Percentiles rank a stretch among this genome's conserved stretches.
Conservation (phyloP, 2,329 filamentous ascomycete species). For the Mycosphaerella arachidis region DNA sequence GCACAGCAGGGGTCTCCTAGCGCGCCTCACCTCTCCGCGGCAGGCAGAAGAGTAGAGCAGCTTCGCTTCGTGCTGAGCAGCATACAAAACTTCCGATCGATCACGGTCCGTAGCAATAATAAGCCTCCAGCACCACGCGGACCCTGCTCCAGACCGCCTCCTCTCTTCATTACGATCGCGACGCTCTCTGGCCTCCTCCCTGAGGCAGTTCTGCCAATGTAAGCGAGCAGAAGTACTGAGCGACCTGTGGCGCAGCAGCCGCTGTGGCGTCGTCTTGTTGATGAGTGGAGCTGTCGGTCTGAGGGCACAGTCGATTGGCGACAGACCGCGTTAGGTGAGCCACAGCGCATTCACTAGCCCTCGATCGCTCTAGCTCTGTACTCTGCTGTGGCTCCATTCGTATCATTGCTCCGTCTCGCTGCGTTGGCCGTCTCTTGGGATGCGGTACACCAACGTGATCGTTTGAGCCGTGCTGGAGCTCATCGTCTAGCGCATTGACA, state of each 20-base stretch:
- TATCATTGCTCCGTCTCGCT: conserved; percentile 15
- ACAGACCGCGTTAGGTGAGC: conserved; percentile 1
- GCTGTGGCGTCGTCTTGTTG: background rate
- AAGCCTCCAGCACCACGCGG: conserved; percentile 1
- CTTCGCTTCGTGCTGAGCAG: conserved; percentile 7
- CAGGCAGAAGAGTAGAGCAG: conserved; percentile 1
- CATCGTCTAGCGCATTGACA: background rate
- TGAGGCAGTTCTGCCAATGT: background rate
- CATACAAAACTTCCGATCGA: conserved; percentile 8
- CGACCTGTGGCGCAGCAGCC: background rate
- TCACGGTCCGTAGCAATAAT: conserved; percentile 13
- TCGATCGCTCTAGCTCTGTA: background rate
- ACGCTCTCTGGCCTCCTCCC: background rate
- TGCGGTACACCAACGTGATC: conserved; percentile 9
- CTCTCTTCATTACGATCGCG: background rate
- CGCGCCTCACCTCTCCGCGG: conserved; percentile 12
- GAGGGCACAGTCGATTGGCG: background rate
- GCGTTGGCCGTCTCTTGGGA: conserved; percentile 6
- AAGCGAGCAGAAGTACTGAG: background rate
- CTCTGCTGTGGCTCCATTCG: conserved; percentile 20
- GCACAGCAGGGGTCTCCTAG: conserved; percentile 3
- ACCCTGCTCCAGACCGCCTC: conserved; percentile 5
- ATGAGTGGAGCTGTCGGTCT: background rate
- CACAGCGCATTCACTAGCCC: conserved; percentile 3
- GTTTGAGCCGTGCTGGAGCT: background rate